Conservation (phyloP, 2,329 filamentous ascomycete species). For the Cladosporium sp. region DNA sequence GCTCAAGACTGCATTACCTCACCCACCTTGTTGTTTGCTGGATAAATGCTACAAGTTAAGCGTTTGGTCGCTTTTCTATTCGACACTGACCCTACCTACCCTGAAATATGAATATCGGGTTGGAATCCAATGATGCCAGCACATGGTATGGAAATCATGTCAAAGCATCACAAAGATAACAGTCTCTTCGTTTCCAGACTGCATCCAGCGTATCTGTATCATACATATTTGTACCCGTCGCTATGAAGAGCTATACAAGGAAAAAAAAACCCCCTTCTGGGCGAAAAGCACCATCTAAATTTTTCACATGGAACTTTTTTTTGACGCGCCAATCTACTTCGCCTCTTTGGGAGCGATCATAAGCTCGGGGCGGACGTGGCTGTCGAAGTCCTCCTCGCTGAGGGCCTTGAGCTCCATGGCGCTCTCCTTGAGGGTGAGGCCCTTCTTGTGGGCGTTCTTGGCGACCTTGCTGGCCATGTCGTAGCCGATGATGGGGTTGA, state of each 20-base stretch:
- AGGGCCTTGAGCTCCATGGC: conserved; percentile 91
- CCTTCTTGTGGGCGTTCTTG: conserved; percentile 99
- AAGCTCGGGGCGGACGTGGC: conserved; percentile 85
- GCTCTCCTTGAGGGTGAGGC: conserved; percentile 86
- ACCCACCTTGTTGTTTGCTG: neutral
- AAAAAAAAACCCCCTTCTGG: neutral
- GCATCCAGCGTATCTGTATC: neutral
- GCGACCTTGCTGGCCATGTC: conserved; percentile 96
- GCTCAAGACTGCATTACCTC: neutral
- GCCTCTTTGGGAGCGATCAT: conserved; percentile 84
- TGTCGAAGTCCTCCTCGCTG: conserved; percentile 85
- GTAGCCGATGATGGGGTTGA: conserved; percentile 96
- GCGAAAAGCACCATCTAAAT: neutral
- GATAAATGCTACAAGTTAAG: too few relatives aligned
- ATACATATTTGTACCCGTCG: neutral
- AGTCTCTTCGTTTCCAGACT: neutral
- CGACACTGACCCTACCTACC: too few relatives aligned
- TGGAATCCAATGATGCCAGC: too few relatives aligned
- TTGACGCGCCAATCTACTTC: conserved; percentile 44
- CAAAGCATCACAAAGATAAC: neutral
- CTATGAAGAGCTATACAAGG: conserved; percentile 1
- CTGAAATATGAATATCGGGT: too few relatives aligned
- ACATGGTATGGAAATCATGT: too few relatives aligned
- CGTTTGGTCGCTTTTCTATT: too few relatives aligned
- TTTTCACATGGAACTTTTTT: neutral